phyloP scores from a whole-genome alignment of 345 rosid species.

The Gossypium ekmanianum region DNA sequence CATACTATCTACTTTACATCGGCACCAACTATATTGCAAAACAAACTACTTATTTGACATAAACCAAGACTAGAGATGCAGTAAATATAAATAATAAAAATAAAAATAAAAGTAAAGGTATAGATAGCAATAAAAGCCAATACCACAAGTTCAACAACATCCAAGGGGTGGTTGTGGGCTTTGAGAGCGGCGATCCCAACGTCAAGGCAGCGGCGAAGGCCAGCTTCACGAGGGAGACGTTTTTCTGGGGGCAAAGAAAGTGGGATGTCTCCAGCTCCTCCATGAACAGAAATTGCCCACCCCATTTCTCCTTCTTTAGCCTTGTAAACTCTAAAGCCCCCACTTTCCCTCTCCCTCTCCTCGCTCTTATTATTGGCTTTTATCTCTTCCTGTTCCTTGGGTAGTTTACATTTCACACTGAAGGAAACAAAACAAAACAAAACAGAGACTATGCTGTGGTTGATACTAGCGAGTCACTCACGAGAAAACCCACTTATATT shows the following conservation, averaged over 20 bases:
- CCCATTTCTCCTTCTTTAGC: constrained; percentile 34
- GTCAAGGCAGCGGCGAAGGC: constrained; percentile 81
- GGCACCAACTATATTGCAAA: background rate
- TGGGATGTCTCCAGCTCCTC: constrained; percentile 82
- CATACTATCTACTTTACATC: background rate
- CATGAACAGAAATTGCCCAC: constrained; percentile 95
- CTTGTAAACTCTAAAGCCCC: background rate
- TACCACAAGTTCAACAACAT: constrained; percentile 94
- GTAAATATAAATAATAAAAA: background rate
- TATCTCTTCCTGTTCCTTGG: background rate
- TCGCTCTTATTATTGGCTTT: background rate
- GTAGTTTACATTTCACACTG: background rate
- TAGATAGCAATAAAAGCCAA: background rate
- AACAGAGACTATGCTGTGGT: background rate
- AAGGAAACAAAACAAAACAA: background rate
- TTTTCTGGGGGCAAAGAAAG: constrained; percentile 47
- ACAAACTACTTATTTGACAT: background rate
- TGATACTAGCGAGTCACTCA: too few relatives aligned
- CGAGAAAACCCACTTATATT: background rate
- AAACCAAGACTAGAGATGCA: background rate
- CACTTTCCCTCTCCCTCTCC: background rate
- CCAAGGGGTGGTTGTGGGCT: constrained; percentile 61
- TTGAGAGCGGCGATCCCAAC: constrained; percentile 75
- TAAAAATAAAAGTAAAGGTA: background rate
- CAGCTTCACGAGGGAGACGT: constrained; percentile 69